Conservation (phyloP, 805 yeast genomes). For the Kazachstania africana region DNA sequence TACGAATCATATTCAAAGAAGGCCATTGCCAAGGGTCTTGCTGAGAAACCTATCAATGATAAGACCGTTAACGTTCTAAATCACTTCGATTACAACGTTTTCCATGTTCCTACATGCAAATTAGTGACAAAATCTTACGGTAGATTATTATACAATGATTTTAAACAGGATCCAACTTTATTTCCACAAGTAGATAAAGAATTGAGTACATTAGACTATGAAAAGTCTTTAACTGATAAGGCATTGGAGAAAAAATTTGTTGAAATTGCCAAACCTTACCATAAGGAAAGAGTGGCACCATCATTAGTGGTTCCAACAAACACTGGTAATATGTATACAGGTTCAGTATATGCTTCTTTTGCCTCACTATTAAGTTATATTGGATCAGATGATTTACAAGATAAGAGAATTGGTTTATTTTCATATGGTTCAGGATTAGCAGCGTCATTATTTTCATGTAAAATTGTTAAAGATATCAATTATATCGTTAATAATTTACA, state of each 20-base stretch:
- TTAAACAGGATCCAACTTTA: constrained; percentile 51
- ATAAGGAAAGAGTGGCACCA: constrained; percentile 62
- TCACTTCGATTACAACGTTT: constrained; percentile 82
- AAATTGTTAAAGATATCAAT: constrained; percentile 71
- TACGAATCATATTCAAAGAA: constrained; percentile 75
- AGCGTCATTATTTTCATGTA: constrained; percentile 70
- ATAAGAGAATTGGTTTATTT: constrained; percentile 81
- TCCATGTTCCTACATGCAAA: constrained; percentile 98
- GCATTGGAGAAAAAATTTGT: constrained; percentile 76
- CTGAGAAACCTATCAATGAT: constrained; percentile 33
- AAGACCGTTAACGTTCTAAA: constrained; percentile 55
- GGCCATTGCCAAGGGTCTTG: constrained; percentile 42
- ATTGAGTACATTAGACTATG: constrained; percentile 50
- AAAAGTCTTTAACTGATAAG: constrained; percentile 69
- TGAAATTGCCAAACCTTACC: constrained; percentile 56
- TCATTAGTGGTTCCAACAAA: constrained; percentile 84
- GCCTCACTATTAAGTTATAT: constrained; percentile 70
- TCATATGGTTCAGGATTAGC: constrained; percentile 99
- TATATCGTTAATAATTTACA: constrained; percentile 52
- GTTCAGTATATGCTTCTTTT: constrained; percentile 79
- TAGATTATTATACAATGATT: constrained; percentile 83
- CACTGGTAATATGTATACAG: constrained; percentile 97
- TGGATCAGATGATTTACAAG: constrained; percentile 61
- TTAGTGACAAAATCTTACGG: constrained; percentile 88
- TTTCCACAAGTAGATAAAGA: constrained; percentile 48